Evolutionary conservation across 176 grass and related monocot species (phyloP), one percentile per base, ranked within the genome.

Genomic region (Eragrostis nindensis): DNA sequence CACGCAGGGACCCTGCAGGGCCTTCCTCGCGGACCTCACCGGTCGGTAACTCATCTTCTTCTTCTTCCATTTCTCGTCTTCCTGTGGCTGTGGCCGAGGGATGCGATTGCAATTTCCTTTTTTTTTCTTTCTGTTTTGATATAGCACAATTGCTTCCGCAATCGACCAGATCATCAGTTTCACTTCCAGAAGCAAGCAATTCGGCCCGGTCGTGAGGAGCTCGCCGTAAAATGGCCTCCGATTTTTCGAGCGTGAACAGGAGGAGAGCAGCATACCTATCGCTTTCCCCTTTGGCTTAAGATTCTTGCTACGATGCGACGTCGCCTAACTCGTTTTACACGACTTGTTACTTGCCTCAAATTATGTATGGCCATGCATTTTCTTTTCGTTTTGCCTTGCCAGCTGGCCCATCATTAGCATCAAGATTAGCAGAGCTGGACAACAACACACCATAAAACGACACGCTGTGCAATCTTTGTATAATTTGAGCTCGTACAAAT

Each of bases 21-120:
- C 92, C 24, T 84, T 97, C 68, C 83, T 97, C 40, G 94, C 92
- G 4, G 94, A 94, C 83, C 94, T 97, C 87, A 90, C 94, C 11
- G 94, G 84, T 94, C 17, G 86, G 88, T 93, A 11, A 24, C 41
- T 29, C 0, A 18, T 22, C 17, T 5, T 64, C 7, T 3, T 41
- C 36, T 8, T 30, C 14, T 5, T 5, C 2, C 17, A 26, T 18
- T 15, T 0, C 9, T 12, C 1, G 3, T 5, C 7, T 14, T 48
- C 39, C 7, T 21, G 25, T 14, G 17, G 1, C 7, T 21, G 25
- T 14, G 17, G 1, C 29, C 0, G 7, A 19, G 9, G 24, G 42
- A 69, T 15, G 60, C 60, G 25, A 14, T 32, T 15, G 10, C 12
- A 29, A 46, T 46, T 70, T 56, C 10, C 9, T 10, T 10, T 22